Evolutionary conservation across 306 rosid species (phyloP).

Genomic region (Senna siamea): DNA sequence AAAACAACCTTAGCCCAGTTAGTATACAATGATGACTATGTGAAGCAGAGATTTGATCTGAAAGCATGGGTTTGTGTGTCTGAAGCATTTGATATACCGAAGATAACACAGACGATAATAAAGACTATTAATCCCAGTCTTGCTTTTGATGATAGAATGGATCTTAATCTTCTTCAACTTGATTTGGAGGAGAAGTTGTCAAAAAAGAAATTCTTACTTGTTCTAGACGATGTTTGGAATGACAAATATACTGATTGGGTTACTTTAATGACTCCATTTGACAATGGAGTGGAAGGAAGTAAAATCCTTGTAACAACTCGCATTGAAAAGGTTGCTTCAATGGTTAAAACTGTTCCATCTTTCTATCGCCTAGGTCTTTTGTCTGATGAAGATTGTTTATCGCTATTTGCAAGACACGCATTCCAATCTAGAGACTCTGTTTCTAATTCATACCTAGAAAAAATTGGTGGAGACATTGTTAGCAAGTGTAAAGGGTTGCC

Average conservation of each 20-base stretch:
- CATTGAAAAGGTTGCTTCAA: not conserved
- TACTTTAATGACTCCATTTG: not conserved
- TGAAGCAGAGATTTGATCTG: conserved; percentile 9
- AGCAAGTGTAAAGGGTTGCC: conserved; percentile 33
- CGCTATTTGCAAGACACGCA: conserved; percentile 28
- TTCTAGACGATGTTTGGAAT: conserved; percentile 36
- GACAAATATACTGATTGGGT: not conserved
- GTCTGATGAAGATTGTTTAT: not conserved
- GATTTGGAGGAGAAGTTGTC: not conserved
- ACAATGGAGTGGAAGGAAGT: not conserved
- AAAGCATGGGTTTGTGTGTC: conserved; percentile 3
- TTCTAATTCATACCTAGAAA: not conserved
- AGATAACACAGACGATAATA: not conserved
- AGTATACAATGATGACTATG: not conserved
- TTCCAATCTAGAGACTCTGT: not conserved
- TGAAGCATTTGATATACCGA: not conserved
- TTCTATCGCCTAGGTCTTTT: not conserved
- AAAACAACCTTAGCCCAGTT: conserved; percentile 8
- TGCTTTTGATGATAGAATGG: not conserved
- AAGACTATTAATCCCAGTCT: not conserved
- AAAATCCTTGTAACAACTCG: conserved; percentile 36
- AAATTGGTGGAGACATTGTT: not conserved
- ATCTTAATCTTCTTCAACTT: not conserved
- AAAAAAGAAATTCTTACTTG: not conserved
- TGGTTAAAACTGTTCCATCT: not conserved